phyloP scores from a whole-genome alignment of 129 eudicot genomes.

The Chrysanthemum seticuspe region DNA sequence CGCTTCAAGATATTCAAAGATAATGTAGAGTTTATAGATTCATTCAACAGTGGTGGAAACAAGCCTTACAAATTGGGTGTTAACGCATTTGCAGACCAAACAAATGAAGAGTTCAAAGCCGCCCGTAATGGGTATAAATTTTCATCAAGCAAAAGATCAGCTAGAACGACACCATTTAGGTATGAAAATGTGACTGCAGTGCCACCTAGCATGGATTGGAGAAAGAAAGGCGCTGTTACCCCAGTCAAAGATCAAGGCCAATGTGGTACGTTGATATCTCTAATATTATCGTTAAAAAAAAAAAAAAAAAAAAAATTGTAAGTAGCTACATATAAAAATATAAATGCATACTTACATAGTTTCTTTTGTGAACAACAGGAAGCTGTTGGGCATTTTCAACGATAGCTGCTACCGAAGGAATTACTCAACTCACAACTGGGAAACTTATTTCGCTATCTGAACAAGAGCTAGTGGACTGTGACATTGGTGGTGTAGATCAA shows the following conservation, averaged over 20 bases:
- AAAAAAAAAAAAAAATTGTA: too few species aligned
- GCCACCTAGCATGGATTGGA: conserved; percentile 51
- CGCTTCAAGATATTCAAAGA: conserved; percentile 35
- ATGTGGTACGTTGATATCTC: conserved; percentile 32
- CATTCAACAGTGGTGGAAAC: conserved; percentile 25
- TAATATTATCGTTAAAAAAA: background rate
- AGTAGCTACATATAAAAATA: background rate
- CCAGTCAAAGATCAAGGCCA: conserved; percentile 35
- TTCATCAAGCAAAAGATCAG: background rate
- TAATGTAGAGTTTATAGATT: conserved; percentile 33
- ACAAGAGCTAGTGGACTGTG: conserved; percentile 52
- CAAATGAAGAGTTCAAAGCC: conserved; percentile 35
- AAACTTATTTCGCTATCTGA: conserved; percentile 49
- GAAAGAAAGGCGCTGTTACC: conserved; percentile 44
- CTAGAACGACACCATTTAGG: conserved; percentile 20
- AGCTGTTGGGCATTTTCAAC: conserved; percentile 59
- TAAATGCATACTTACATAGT: background rate
- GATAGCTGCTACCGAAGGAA: conserved; percentile 48
- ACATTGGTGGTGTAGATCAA: conserved; percentile 32
- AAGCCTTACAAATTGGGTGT: conserved; percentile 34
- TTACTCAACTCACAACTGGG: conserved; percentile 33
- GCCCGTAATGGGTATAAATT: conserved; percentile 10
- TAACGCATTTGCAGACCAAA: conserved; percentile 34
- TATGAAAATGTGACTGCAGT: conserved; percentile 34
- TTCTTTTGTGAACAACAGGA: conserved; percentile 11